Percentiles rank a stretch among this genome's conserved stretches.
Conservation (phyloP, 2,329 filamentous ascomycete species). For the Didymella lethalis region DNA sequence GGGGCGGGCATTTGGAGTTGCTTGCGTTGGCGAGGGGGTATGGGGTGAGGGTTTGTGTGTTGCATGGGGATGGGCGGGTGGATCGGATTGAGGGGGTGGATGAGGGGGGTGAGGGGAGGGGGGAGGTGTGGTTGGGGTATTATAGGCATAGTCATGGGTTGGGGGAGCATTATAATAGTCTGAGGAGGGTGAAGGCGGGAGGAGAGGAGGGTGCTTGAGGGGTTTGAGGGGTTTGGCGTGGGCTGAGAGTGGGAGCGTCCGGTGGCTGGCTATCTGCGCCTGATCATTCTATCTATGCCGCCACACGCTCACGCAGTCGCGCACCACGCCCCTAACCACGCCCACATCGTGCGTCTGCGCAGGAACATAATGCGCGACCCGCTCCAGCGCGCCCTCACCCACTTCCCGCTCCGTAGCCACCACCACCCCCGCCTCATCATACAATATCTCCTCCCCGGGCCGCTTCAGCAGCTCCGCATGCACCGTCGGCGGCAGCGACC, state of each 20-base stretch:
- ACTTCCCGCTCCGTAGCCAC: conserved; percentile 55
- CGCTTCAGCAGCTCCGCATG: conserved; percentile 75
- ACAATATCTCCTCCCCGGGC: conserved; percentile 72
- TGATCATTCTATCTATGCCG: conserved; percentile 33
- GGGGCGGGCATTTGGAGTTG: conserved; percentile 93
- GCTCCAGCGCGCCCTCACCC: conserved; percentile 52
- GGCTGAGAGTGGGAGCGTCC: too few species aligned
- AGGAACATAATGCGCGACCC: conserved; percentile 64
- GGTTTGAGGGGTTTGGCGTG: too few species aligned
- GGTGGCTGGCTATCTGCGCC: too few species aligned
- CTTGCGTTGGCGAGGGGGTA: conserved; percentile 84
- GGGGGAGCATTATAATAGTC: conserved; percentile 96
- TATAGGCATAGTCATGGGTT: conserved; percentile 93
- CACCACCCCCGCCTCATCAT: conserved; percentile 64
- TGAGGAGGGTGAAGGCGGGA: conserved; percentile 56
- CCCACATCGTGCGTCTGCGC: conserved; percentile 62
- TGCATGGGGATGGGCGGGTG: conserved; percentile 81
- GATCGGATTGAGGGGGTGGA: conserved; percentile 72
- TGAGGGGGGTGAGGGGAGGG: conserved; percentile 55
- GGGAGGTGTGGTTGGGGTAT: conserved; percentile 88
- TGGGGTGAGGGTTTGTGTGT: conserved; percentile 78
- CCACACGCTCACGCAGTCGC: conserved; percentile 61
- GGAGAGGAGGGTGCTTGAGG: background rate
- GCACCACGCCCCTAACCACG: conserved; percentile 57
- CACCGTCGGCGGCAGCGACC: conserved; percentile 70